Evolutionary conservation across 805 yeast genomes (phyloP), one percentile per base, ranked within the genome.

Genomic region (Pichia thaimueangensis): DNA sequence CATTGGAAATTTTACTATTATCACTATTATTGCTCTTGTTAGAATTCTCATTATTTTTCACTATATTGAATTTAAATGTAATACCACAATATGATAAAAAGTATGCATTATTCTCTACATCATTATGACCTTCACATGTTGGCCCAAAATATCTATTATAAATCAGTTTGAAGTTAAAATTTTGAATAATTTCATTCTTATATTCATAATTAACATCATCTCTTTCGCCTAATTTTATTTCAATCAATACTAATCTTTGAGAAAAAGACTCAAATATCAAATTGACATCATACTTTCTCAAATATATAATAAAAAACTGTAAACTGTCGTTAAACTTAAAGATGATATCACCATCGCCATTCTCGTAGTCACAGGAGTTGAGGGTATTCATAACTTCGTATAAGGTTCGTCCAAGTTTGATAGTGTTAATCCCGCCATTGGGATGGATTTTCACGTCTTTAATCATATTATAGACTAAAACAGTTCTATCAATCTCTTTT

Each of bases 121-220:
- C 56, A 9, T 65, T 49, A 22, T 51, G 56, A 0, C 83, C 84
- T 2, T 81, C 79, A 45, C 72, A 76, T 0, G 84, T 78, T 2
- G 83, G 83, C 0, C 85, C 85, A 53, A 78, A 74, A 2, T 70
- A 63, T 52, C 69, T 72, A 51, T 77, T 76, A 56, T 78, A 78
- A 3, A 78, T 64, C 15, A 63, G 58, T 35, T 69, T 70, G 48
- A 76, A 62, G 12, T 55, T 54, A 12, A 58, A 57, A 17, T 49
- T 50, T 7, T 41, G 11, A 35, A 54, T 51, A 5, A 42, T 28
- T 23, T 50, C 61, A 29, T 48, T 53, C 30, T 57, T 55, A 46
- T 52, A 61, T 17, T 23, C 23, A n/a, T 27, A 46, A 13, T 30
- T 29, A 17, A 39, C 23, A 35, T 22, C 13, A 15, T 6, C 8